phyloP scores from a whole-genome alignment of 164 flowering plant species.

The Piper longum region DNA sequence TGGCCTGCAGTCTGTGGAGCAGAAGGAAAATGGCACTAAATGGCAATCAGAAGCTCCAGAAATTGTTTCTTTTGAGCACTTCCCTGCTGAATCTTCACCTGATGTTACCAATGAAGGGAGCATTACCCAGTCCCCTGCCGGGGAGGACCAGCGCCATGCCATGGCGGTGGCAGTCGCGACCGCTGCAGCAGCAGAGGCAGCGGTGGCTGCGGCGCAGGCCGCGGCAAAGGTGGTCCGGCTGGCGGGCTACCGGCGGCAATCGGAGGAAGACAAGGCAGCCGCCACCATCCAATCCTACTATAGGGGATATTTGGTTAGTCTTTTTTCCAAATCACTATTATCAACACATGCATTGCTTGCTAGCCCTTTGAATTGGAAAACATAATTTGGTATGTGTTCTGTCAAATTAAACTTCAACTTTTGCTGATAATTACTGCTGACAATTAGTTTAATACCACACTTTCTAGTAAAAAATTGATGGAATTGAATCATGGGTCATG shows the following conservation, averaged over 20 bases:
- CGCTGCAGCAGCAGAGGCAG: constrained; percentile 89
- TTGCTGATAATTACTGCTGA: too few species aligned
- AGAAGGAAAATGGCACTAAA: constrained; percentile 43
- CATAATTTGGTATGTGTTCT: too few species aligned
- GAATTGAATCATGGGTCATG: too few species aligned
- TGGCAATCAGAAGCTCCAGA: constrained; percentile 65
- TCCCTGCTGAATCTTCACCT: constrained; percentile 64
- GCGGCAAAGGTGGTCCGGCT: constrained; percentile 76
- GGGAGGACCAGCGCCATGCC: constrained; percentile 57
- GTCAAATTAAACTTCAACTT: too few species aligned
- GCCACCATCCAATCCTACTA: constrained; percentile 63
- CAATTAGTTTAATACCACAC: too few species aligned
- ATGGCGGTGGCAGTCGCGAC: constrained; percentile 80
- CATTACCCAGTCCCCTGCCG: constrained; percentile 24
- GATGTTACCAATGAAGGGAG: constrained; percentile 48
- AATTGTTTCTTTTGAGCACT: constrained; percentile 70
- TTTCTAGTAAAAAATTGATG: too few species aligned
- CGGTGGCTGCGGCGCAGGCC: constrained; percentile 89
- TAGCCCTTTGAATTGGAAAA: too few species aligned
- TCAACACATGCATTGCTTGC: too few species aligned
- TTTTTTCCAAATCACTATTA: too few species aligned
- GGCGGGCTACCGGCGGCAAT: constrained; percentile 66
- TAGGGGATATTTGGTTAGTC: constrained; percentile 76
- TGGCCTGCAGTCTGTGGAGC: constrained; percentile 5
- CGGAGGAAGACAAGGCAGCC: constrained; percentile 80